phyloP scores from a whole-genome alignment of 2,329 filamentous ascomycete species.

The Cladosporium sp. region DNA sequence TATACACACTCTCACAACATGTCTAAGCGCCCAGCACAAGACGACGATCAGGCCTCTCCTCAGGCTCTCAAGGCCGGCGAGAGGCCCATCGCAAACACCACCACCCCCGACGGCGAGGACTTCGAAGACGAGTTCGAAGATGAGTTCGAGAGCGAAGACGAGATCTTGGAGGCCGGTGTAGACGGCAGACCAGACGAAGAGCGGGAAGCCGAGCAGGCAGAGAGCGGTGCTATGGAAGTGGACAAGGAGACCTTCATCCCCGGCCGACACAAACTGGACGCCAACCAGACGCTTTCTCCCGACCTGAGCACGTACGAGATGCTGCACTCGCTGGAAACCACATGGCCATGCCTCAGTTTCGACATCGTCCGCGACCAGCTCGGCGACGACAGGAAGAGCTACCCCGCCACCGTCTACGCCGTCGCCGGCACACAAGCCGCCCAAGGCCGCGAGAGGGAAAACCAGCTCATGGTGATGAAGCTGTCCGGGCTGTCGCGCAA shows the following conservation, averaged over 20 bases:
- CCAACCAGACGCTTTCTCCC: conserved; percentile 84
- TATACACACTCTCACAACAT: conserved; percentile 34
- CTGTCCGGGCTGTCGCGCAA: conserved; percentile 87
- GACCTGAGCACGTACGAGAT: conserved; percentile 96
- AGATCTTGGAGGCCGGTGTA: conserved; percentile 90
- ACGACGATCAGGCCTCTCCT: conserved; percentile 42
- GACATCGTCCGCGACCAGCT: conserved; percentile 84
- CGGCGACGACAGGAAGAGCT: conserved; percentile 86
- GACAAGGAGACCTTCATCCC: conserved; percentile 96
- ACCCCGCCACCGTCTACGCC: conserved; percentile 91
- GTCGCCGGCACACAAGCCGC: conserved; percentile 94
- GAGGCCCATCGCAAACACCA: conserved; percentile 48
- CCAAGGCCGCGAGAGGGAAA: conserved; percentile 68
- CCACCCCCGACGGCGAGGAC: conserved; percentile 57
- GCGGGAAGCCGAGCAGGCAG: conserved; percentile 82
- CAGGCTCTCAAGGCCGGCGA: conserved; percentile 59
- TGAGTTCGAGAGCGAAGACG: conserved; percentile 82
- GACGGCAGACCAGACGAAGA: conserved; percentile 90
- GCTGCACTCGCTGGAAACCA: conserved; percentile 89
- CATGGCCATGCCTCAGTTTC: conserved; percentile 96
- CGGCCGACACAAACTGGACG: conserved; percentile 83
- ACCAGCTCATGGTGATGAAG: conserved; percentile 94
- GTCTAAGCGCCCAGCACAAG: conserved; percentile 58
- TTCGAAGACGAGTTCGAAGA: conserved; percentile 96
- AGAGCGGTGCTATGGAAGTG: conserved; percentile 77